Evolutionary conservation across 1,139 yeast species (phyloP), one percentile per base, ranked within the genome.

Genomic region (Taphrina flavorubra): DNA sequence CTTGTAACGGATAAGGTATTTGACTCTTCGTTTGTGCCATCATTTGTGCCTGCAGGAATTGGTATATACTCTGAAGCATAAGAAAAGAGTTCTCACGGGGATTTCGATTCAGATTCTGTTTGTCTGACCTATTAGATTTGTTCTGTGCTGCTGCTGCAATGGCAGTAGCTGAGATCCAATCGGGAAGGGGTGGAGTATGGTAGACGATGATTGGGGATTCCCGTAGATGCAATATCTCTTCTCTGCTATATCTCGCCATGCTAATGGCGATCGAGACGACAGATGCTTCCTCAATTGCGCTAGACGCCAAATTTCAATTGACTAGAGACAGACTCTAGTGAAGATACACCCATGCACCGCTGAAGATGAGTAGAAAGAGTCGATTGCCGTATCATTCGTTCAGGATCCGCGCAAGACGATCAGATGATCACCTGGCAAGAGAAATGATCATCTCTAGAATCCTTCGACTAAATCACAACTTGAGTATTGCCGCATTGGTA

Each of bases 121-220:
- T 36, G 25, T 63, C 51, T 36, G 46, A 14, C n/a, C 51, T 16
- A 31, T 25, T 20, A n/a, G 18, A 18, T 20, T 58, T 58, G 14
- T 42, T 44, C 39, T 58, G 62, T 14, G 51, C 39, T 14, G 62
- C 62, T 6, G 51, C 42, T 13, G 60, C 66, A n/a, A 63, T 53
- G 20, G 67, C 67, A 25, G 42, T 61, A n/a, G 59, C 44, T 16
- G 67, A 63, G 8, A 63, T 63, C 67, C 67, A 63, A 7, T 56
- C 55, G 25, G 67, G 67, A 6, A 63, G 47, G n/a, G 51, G 61
- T 16, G 67, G 61, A 10, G 51, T 44, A 20, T 44, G 46, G 25
- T 37, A 42, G 44, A 57, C 61, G 14, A 55, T 57, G 37, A 63
- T 56, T 2, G 67, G 61, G 1, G 67, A 63, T 3, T 63, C 56